These are phyloP conservation scores for Flammula alnicola DNA, from an alignment of 1,284 basidiomycete genomes.

Conservation along the genomic window DNA sequence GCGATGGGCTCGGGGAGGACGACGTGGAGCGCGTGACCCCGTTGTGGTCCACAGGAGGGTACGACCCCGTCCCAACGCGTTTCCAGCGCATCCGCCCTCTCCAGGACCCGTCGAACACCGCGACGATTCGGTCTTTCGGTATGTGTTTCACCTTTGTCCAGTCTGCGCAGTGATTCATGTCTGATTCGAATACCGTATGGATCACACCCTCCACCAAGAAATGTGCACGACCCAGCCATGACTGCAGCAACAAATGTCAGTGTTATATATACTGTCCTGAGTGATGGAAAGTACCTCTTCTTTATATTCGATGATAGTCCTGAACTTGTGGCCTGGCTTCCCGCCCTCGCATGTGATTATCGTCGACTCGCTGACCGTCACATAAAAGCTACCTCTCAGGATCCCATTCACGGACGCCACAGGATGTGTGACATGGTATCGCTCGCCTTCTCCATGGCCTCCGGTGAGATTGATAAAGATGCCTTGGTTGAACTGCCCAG, in stretches of 20 bases:
- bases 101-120: conserved; percentile 91
- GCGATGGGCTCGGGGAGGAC: conserved; percentile 49
- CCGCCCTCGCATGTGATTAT: conserved; percentile 84
- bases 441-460: conserved; percentile 80
- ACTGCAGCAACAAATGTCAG: conserved; percentile 46
- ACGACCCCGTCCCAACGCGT: conserved; percentile 60
- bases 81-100: conserved; percentile 83
- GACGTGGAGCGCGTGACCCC: conserved; percentile 35
- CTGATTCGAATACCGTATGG: conserved; percentile 74
- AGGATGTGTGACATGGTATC: conserved; percentile 90
- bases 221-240: conserved; percentile 90
- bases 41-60: conserved; percentile 36
- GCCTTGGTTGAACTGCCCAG: conserved; percentile 87
- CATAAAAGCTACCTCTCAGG: conserved; percentile 87
- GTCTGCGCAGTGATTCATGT: conserved; percentile 61
- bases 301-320: conserved; percentile 92
- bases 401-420: conserved; percentile 91
- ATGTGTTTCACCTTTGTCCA: conserved; percentile 94
- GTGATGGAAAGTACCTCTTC: conserved; percentile 76
- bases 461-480: conserved; percentile 82
- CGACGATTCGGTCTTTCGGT: conserved; percentile 78
- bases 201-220: conserved; percentile 92
- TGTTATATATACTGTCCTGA: background rate
- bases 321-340: conserved; percentile 62
- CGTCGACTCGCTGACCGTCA: conserved; percentile 82